A percentile compares a stretch with the other conserved stretches of the same genome.
Conservation (phyloP, 257 asterid species). For the Solanum habrochaites region DNA sequence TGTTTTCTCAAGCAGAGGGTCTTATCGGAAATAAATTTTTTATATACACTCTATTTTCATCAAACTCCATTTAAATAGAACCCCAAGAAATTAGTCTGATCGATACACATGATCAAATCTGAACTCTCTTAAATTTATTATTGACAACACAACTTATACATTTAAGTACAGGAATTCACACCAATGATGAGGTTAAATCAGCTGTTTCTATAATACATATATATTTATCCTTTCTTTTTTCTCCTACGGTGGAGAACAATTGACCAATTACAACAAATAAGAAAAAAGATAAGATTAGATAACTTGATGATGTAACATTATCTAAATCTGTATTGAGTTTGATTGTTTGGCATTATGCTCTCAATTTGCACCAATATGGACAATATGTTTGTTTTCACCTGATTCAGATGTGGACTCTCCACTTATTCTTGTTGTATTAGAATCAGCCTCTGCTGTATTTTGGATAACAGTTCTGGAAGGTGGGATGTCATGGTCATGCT, state of each 20-base stretch:
- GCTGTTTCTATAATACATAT: neutral
- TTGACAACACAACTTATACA: neutral
- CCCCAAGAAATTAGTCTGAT: neutral
- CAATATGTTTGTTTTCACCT: constrained; percentile 37
- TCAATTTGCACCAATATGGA: constrained; percentile 54
- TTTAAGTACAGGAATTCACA: neutral
- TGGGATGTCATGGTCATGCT: constrained; percentile 59
- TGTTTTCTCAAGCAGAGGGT: neutral
- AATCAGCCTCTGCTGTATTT: constrained; percentile 18
- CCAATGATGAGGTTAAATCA: neutral
- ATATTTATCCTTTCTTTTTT: neutral
- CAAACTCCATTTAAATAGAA: neutral
- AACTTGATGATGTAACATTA: neutral
- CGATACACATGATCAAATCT: neutral
- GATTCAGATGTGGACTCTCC: constrained; percentile 41
- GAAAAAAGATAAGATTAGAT: neutral
- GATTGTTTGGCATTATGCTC: neutral
- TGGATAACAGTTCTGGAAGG: constrained; percentile 32
- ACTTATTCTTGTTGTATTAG: constrained; percentile 13
- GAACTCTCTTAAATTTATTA: neutral
- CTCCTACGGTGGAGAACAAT: neutral
- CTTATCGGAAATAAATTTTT: neutral
- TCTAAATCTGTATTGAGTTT: neutral
- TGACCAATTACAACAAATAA: neutral
- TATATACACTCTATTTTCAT: neutral